These are phyloP conservation scores for Bacterosira constricta DNA, from an alignment of 108 stramenopile species.

Conservation along the genomic window DNA sequence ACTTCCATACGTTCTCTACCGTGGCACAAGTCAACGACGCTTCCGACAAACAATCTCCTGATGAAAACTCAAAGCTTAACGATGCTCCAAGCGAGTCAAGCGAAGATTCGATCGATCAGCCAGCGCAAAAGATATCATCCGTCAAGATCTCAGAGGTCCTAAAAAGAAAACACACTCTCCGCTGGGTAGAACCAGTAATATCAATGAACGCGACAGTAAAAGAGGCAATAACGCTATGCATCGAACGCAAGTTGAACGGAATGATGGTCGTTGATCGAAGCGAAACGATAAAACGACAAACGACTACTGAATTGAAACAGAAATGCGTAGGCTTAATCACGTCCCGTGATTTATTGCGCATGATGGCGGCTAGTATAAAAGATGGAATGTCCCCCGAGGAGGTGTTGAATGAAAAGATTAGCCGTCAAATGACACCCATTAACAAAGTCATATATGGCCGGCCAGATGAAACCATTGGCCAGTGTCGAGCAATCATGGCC, in stretches of 20 bases:
- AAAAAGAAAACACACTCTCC: constrained; percentile 74
- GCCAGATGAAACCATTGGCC: constrained; percentile 87
- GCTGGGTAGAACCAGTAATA: constrained; percentile 85
- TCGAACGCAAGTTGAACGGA: constrained; percentile 76
- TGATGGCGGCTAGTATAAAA: constrained; percentile 68
- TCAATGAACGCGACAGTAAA: constrained; percentile 55
- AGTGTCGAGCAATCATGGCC: constrained; percentile 87
- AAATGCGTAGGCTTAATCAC: constrained; percentile 77
- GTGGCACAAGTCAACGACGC: not conserved
- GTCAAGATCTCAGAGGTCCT: constrained; percentile 73
- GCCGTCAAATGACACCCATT: constrained; percentile 79
- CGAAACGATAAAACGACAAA: constrained; percentile 9
- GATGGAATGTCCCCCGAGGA: constrained; percentile 49
- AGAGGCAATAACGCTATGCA: constrained; percentile 68
- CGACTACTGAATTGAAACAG: constrained; percentile 12
- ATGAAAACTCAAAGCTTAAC: no score
- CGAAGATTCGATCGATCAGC: no score
- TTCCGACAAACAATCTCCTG: not conserved
- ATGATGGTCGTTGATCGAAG: constrained; percentile 84
- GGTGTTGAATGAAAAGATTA: constrained; percentile 51
- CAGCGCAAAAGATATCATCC: constrained; percentile 5
- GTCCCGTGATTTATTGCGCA: constrained; percentile 80
- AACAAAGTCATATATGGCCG: constrained; percentile 82
- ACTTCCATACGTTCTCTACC: no score
- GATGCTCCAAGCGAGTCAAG: no score